Evolutionary conservation across 2,329 filamentous ascomycete genomes (phyloP).

Genomic region (Cordyceps farinosa): DNA sequence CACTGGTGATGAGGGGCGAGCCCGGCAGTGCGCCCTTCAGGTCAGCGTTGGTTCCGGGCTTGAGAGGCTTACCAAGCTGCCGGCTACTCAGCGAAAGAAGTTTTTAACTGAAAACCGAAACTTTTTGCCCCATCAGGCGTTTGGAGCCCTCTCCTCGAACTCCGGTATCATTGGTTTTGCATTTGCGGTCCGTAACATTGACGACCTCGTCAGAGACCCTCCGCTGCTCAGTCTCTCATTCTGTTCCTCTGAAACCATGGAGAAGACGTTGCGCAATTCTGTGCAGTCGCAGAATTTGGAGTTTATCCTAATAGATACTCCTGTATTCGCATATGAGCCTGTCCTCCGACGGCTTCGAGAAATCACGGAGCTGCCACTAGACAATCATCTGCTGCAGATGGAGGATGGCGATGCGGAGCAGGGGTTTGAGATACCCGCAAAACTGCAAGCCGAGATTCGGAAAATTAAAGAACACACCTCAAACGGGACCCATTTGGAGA

Average conservation of each 20-base stretch:
- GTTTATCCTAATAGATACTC: slow-evolving; percentile 60
- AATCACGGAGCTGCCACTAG: slow-evolving; percentile 53
- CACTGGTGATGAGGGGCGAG: slow-evolving; percentile 29
- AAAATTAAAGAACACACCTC: slow-evolving; percentile 1
- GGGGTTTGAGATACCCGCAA: slow-evolving; percentile 3
- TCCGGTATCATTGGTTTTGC: slow-evolving; percentile 58
- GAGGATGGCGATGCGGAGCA: slow-evolving; percentile 17
- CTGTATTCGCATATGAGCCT: slow-evolving; percentile 67
- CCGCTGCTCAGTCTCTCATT: slow-evolving; percentile 53
- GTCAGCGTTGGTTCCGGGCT: slow-evolving; percentile 44
- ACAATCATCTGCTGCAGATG: slow-evolving; percentile 46
- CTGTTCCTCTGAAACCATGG: slow-evolving; percentile 41
- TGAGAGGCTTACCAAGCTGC: slow-evolving; percentile 35
- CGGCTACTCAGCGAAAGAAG: slow-evolving; percentile 33
- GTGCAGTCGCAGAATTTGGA: slow-evolving; percentile 29
- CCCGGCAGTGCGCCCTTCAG: slow-evolving; percentile 36
- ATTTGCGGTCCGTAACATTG: slow-evolving; percentile 49
- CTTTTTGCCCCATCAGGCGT: slow-evolving; percentile 56
- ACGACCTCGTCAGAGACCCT: slow-evolving; percentile 39
- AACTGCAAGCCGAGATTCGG: slow-evolving; percentile 11
- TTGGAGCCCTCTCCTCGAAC: slow-evolving; percentile 57
- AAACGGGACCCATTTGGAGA: background rate
- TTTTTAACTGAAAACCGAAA: slow-evolving; percentile 45
- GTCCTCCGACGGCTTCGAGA: slow-evolving; percentile 57
- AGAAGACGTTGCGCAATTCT: slow-evolving; percentile 45